phyloP scores from a whole-genome alignment of 306 rosid genomes.

The Bauhinia variegata region DNA sequence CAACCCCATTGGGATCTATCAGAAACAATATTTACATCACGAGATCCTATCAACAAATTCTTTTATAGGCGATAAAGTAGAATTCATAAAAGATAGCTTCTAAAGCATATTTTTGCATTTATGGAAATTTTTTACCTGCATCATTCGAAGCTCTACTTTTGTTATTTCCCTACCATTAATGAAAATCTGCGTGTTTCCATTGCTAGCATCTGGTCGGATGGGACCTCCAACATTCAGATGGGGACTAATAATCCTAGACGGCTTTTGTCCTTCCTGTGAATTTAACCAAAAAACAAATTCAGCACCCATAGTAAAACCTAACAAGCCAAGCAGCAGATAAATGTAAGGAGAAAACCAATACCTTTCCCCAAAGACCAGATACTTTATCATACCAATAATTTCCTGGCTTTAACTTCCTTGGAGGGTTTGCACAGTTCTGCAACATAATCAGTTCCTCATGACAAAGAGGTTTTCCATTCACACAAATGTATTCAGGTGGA shows the following conservation, averaged over 20 bases:
- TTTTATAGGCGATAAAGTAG: background rate
- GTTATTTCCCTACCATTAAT: slow-evolving; percentile 96
- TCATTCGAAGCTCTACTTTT: slow-evolving; percentile 93
- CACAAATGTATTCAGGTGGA: slow-evolving; percentile 76
- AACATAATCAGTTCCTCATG: slow-evolving; percentile 72
- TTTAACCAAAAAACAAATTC: slow-evolving; percentile 29
- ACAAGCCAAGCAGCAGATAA: slow-evolving; percentile 10
- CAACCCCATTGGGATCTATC: too few relatives aligned
- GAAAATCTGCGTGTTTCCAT: slow-evolving; percentile 90
- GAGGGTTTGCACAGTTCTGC: slow-evolving; percentile 79
- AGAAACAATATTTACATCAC: too few relatives aligned
- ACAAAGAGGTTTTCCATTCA: slow-evolving; percentile 78
- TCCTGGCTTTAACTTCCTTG: slow-evolving; percentile 92
- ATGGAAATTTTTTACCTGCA: slow-evolving; percentile 69
- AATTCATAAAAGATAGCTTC: slow-evolving; percentile 12
- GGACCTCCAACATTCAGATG: slow-evolving; percentile 92
- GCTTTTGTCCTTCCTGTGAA: slow-evolving; percentile 93
- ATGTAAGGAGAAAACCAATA: slow-evolving; percentile 34
- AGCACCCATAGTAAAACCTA: slow-evolving; percentile 29
- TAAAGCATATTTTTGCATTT: slow-evolving; percentile 14
- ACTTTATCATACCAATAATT: slow-evolving; percentile 98
- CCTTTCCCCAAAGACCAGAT: slow-evolving; percentile 99
- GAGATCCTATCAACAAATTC: slow-evolving; percentile 25
- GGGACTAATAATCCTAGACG: slow-evolving; percentile 80
- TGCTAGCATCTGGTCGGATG: slow-evolving; percentile 78